Base-by-base conservation (phyloP, 2,329 filamentous ascomycete species). In the Dactylellina sp. region DNA sequence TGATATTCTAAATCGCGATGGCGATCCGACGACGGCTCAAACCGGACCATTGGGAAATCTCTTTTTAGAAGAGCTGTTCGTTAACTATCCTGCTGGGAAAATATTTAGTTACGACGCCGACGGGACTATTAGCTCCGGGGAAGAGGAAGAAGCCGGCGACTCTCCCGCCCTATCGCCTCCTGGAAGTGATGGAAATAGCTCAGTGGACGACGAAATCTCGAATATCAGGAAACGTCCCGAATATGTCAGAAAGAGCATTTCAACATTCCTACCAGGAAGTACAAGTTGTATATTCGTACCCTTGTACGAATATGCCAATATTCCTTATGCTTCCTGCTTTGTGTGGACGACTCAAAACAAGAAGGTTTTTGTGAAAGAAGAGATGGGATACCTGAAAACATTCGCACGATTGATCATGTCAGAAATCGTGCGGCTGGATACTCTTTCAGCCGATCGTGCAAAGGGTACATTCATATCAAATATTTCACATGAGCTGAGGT, bases 401-500 rank as follows among this genome's bases (percentile, higher is more conserved):
- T 87, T 88, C 72, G 83, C 83, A 0, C 84, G 85, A 60, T 83
- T 84, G 0, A 84, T 86, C 14, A 87, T 87, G 82, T 83, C 85
- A 0, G 86, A 89, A 60, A 80, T 89, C 0, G 83, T 84, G 0
- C 82, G 84, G 1, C 72, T 86, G 50, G 84, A 87, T 68, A 85
- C 84, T 0, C 79, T 57, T 39, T 75, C 35, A 7, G 81, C 81
- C 0, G 82, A 84, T 35, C 83, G 81, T 59, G 85, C 86, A 44
- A 88, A 88, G 77, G 84, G 84, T 0, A 86, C 88, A 65, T 85
- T 88, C 37, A 83, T 89, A 6, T 85, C 85, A 0, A 88, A 85
- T 0, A 84, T 89, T 4, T 87, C 85, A 1, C 87, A 89, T 76
- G 87, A 89, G 77, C 80, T 89, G 12, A 82, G 87, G 2, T 87